Evolutionary conservation across 1,284 basidiomycete genomes (phyloP), one percentile per base, ranked within the genome.

Genomic region (Fomitopsis schrenkii): DNA sequence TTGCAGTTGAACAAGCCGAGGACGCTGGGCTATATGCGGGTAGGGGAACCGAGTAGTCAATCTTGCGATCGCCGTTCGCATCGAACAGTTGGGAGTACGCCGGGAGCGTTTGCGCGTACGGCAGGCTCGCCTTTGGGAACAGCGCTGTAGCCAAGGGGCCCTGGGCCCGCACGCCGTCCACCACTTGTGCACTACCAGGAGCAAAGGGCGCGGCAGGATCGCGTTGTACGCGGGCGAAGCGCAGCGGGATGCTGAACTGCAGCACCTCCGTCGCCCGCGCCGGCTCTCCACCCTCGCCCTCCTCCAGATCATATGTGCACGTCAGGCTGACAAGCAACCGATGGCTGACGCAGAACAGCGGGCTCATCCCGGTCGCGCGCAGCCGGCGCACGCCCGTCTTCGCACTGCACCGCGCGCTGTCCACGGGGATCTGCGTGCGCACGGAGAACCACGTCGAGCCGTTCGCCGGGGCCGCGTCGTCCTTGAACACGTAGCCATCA

Each of bases 51-150:
- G 81, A 83, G 64, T 84, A 80, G 67, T 92, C 88, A 52, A 89
- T 78, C 73, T 84, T 88, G 57, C 81, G 79, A 60, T 90, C 85
- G 19, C 91, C 91, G 66, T 90, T 88, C 26, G 78, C 68, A 68
- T 92, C 76, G 72, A 86, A 93, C 19, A 93, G 78, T 62, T 91
- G 87, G 2, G 87, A 90, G 70, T 93, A 93, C 4, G 86, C 81
- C 2, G 91, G 91, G 15, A 92, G 82, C 33, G 71, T 73, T 12
- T 75, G 75, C 7, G 77, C 67, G 62, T 75, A 76, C 17, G 74
- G 74, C 58, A 63, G 58, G 63, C 62, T 69, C 45, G 65, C 53
- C 42, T 58, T 19, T 19, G 66, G 59, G 35, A 53, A 53, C 12
- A 22, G 14, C 26, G 45, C 45, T 12, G 45, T 26, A 28, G 22